phyloP scores from a whole-genome alignment of 768 basidiomycete genomes.

The Trametes punicea region DNA sequence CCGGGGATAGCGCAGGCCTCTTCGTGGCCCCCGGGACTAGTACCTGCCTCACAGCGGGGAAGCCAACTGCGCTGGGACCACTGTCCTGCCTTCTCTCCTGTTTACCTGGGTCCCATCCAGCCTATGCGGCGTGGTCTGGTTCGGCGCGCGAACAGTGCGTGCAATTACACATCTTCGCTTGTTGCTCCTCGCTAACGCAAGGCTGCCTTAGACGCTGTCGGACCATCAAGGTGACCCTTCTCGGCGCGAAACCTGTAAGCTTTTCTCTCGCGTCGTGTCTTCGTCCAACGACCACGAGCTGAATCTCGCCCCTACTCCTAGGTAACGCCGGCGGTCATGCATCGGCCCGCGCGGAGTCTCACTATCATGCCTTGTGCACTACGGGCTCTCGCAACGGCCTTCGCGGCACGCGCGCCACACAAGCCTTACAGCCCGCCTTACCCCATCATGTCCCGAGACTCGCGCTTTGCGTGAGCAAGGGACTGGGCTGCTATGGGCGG shows the following conservation, averaged over 20 bases:
- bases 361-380: background rate
- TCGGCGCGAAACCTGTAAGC: constrained; percentile 2
- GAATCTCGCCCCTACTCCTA: background rate
- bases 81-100: background rate
- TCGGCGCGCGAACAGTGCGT: background rate
- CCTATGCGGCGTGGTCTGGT: background rate
- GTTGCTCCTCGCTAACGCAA: background rate
- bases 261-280: background rate
- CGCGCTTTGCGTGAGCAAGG: background rate
- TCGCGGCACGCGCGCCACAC: background rate
- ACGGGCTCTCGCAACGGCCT: background rate
- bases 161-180: background rate
- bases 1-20: constrained; percentile 4
- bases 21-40: constrained; percentile 4
- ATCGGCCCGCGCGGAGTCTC: background rate
- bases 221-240: background rate
- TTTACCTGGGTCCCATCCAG: background rate
- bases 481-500: background rate
- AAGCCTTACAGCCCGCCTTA: background rate
- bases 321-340: background rate
- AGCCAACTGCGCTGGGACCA: constrained; percentile 9
- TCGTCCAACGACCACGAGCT: background rate
- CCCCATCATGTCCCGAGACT: background rate
- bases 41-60: constrained; percentile 7
- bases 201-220: background rate